These are phyloP conservation scores for Solanum hybrid DNA, from an alignment of 305 asterid species.

Conservation along the genomic window DNA sequence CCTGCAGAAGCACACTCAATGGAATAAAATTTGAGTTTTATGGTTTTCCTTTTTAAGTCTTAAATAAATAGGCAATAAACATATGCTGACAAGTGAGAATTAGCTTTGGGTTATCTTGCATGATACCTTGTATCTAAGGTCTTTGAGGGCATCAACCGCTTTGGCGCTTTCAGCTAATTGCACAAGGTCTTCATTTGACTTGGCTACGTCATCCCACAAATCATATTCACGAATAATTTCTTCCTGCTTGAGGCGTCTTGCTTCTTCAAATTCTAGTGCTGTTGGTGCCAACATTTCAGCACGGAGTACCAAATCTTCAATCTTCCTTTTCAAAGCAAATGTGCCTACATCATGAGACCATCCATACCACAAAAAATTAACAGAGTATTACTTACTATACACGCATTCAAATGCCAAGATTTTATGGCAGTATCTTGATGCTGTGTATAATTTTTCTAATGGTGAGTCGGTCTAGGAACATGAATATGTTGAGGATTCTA, in stretches of 20 bases:
- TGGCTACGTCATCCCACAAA: conserved; percentile 62
- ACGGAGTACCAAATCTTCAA: conserved; percentile 65
- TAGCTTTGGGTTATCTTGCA: neutral
- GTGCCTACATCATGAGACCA: conserved; percentile 26
- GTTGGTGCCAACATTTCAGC: conserved; percentile 64
- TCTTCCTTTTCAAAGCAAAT: conserved; percentile 62
- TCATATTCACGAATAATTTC: conserved; percentile 45
- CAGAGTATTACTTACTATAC: neutral
- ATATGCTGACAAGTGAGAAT: neutral
- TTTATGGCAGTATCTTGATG: neutral
- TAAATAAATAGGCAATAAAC: neutral
- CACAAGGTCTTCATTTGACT: conserved; percentile 49
- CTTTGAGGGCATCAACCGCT: conserved; percentile 56
- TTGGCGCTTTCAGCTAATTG: conserved; percentile 56
- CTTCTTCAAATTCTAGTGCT: conserved; percentile 61
- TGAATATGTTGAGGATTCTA: neutral
- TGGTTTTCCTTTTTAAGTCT: neutral
- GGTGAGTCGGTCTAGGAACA: neutral
- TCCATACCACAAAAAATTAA: neutral
- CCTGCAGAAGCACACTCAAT: conserved; percentile 29
- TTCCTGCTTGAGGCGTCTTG: conserved; percentile 41
- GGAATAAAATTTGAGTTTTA: neutral
- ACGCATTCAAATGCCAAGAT: neutral
- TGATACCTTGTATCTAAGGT: conserved; percentile 53
- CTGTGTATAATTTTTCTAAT: neutral